Evolutionary conservation across 164 flowering plant genomes (phyloP), one percentile per base, ranked within the genome.

Genomic region (Dillenia suffruticosa): DNA sequence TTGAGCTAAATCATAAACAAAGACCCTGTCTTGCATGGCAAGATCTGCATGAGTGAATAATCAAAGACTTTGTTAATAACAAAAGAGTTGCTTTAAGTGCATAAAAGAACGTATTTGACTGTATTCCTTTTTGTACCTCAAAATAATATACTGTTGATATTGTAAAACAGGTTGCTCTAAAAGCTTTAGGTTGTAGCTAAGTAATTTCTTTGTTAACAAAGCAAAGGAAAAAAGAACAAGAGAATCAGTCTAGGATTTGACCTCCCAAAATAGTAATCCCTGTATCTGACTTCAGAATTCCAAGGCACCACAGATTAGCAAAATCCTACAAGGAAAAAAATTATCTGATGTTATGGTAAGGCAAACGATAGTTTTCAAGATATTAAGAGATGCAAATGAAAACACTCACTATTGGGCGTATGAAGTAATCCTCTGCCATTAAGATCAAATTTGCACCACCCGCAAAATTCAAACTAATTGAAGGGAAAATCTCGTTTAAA

Each of bases 231-330:
- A 2, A 26, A 26, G 2, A n/a, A n/a, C n/a, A n/a, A 58, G 26
- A 46, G 26, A 9, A 61, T 51, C 15, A n/a, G 56, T 52, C 9
- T 51, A 49, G 44, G 10, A 13, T 4, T 59, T 54, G 74, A 91
- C 99, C 97, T 86, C 99, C 99, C 74, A 94, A 80, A 68, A 94
- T 89, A 59, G 99, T 86, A 43, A 85, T 61, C 45, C 74, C 84
- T 72, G 80, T 86, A 60, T 88, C 90, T 60, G 74, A 72, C 66
- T 79, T 84, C 74, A 82, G 93, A 74, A 92, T 86, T 65, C 97
- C 99, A 56, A 94, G 77, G 79, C 99, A 94, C 97, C 97, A 89
- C n/a, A 77, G 67, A 9, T 76, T 72, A 56, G 79, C 80, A 64
- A 77, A 83, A 63, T 75, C 83, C 99, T 94, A 82, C 10, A 56